Evolutionary conservation across 1,139 yeast species (phyloP).

Genomic region (Candida glucosophila): DNA sequence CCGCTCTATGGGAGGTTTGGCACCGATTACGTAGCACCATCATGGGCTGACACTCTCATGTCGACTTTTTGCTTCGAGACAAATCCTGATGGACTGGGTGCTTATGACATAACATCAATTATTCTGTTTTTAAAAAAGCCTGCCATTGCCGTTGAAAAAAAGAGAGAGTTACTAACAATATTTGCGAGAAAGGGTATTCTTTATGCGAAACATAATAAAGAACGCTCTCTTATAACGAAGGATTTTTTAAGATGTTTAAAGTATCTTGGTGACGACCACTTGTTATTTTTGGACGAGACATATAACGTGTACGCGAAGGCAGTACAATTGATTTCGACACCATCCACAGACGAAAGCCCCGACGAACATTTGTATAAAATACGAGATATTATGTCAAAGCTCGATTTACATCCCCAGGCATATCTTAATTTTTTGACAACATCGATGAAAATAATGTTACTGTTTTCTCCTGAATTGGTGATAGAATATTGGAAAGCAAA

Average conservation of each 20-base stretch:
- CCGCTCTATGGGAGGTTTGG: constrained; percentile 8
- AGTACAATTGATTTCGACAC: constrained; percentile 9
- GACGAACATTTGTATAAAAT: not conserved
- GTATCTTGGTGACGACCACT: constrained; percentile 13
- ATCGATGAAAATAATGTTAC: constrained; percentile 10
- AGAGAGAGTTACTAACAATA: constrained; percentile 12
- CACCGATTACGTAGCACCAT: constrained; percentile 2
- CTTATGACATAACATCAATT: constrained; percentile 9
- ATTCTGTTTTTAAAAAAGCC: constrained; percentile 8
- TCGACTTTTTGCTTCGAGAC: constrained; percentile 10
- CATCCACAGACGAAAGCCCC: not conserved
- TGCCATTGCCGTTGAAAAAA: constrained; percentile 7
- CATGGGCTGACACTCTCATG: constrained; percentile 19
- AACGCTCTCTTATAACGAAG: constrained; percentile 8
- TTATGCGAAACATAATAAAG: constrained; percentile 6
- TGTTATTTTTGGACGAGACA: constrained; percentile 10
- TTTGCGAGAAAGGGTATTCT: constrained; percentile 14
- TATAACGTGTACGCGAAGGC: constrained; percentile 12
- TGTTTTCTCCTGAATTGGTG: constrained; percentile 15
- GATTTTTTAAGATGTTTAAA: constrained; percentile 12
- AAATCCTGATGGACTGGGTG: constrained; percentile 6
- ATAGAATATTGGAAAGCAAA: constrained; percentile 13
- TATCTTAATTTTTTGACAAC: constrained; percentile 15
- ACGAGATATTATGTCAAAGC: not conserved
- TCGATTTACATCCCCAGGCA: constrained; percentile 2